Evolutionary conservation across 495 filamentous ascomycete genomes (phyloP).

Genomic region (Evernia prunastri): DNA sequence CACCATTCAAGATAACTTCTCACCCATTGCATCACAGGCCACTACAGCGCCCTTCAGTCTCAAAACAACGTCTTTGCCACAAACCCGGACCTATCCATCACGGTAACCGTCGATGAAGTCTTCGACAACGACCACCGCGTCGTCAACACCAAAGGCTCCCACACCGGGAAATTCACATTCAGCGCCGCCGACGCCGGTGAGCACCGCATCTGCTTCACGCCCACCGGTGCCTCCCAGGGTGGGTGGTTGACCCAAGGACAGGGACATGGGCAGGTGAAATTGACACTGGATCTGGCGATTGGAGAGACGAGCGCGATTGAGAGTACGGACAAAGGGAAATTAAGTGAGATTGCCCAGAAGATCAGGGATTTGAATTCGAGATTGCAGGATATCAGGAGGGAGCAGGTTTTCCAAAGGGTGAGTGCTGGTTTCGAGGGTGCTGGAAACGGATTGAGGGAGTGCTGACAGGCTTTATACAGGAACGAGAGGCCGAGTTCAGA

Average conservation of each 20-base stretch:
- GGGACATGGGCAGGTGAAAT: constrained; percentile 65
- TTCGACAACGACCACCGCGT: constrained; percentile 99
- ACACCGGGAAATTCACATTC: constrained; percentile 89
- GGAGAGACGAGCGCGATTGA: constrained; percentile 94
- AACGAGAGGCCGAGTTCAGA: constrained; percentile 95
- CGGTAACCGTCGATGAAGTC: constrained; percentile 88
- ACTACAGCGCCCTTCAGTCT: constrained; percentile 77
- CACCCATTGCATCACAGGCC: constrained; percentile 43
- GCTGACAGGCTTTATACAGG: constrained; percentile 43
- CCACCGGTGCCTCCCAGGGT: constrained; percentile 55
- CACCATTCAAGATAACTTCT: neutral
- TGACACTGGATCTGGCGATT: constrained; percentile 88
- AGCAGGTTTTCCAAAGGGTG: constrained; percentile 96
- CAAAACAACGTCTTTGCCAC: constrained; percentile 53
- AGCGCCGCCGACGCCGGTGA: constrained; percentile 87
- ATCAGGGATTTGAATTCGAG: constrained; percentile 85
- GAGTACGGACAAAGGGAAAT: constrained; percentile 87
- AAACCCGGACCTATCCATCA: constrained; percentile 69
- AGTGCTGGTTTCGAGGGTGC: constrained; percentile 31
- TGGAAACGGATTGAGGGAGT: neutral
- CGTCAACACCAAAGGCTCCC: constrained; percentile 71
- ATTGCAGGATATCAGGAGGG: constrained; percentile 80
- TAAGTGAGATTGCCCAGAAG: constrained; percentile 81
- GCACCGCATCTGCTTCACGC: constrained; percentile 90
- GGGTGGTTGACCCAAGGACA: constrained; percentile 64